Evolutionary conservation across 768 basidiomycete genomes (phyloP).

Genomic region (Mycena filopes): DNA sequence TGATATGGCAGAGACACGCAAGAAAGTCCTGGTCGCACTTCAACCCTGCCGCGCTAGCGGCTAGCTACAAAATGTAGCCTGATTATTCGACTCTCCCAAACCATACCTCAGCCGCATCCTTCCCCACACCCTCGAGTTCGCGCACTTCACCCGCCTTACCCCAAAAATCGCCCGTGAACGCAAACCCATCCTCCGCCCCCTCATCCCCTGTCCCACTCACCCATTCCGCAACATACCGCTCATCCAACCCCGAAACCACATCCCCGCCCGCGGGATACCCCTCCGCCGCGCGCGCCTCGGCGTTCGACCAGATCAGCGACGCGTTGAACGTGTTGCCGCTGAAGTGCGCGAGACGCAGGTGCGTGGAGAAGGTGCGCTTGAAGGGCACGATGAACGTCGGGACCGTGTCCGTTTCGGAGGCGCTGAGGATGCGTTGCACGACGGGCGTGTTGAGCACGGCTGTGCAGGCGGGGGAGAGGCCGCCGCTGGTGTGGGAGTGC

Average conservation of each 20-base stretch:
- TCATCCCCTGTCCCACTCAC: slow-evolving; percentile 36
- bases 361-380: slow-evolving; percentile 47
- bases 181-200: slow-evolving; percentile 46
- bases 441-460: slow-evolving; percentile 36
- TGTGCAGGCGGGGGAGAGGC: slow-evolving; percentile 32
- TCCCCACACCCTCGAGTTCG: slow-evolving; percentile 41
- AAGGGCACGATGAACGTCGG: slow-evolving; percentile 50
- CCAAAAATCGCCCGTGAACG: slow-evolving; percentile 54
- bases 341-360: slow-evolving; percentile 51
- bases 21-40: too few species aligned
- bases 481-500: background rate
- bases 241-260: slow-evolving; percentile 48
- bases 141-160: slow-evolving; percentile 50
- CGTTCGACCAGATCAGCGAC: slow-evolving; percentile 50
- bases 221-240: slow-evolving; percentile 52
- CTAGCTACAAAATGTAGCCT: too few species aligned
- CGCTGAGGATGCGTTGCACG: slow-evolving; percentile 42
- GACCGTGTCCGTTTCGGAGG: slow-evolving; percentile 6
- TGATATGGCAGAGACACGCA: too few species aligned
- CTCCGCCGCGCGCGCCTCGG: slow-evolving; percentile 40
- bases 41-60: too few species aligned
- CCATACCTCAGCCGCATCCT: slow-evolving; percentile 53
- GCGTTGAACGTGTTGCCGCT: slow-evolving; percentile 54
- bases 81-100: slow-evolving; percentile 35
- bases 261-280: slow-evolving; percentile 41